phyloP scores from a whole-genome alignment of 2,329 filamentous ascomycete genomes.

The Allantophomopsis cytisporea region DNA sequence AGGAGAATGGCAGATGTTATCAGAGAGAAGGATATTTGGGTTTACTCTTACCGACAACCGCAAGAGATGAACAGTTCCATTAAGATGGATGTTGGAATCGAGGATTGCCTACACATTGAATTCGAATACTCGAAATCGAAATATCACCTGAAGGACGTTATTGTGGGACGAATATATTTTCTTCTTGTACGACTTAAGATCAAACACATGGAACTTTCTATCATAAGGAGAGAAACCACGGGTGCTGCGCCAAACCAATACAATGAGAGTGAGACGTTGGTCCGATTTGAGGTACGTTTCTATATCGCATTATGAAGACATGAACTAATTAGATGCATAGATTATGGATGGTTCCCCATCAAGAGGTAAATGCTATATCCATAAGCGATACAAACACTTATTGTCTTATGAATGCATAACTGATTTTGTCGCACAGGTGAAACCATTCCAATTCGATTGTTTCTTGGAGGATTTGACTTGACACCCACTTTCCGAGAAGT shows the following conservation, averaged over 20 bases:
- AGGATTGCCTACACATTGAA: slow-evolving; percentile 97
- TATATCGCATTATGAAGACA: slow-evolving; percentile 2
- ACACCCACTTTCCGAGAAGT: slow-evolving; percentile 98
- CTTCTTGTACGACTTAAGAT: slow-evolving; percentile 94
- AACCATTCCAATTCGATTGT: slow-evolving; percentile 92
- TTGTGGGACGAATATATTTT: slow-evolving; percentile 97
- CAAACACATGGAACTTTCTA: slow-evolving; percentile 98
- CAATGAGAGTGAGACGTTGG: slow-evolving; percentile 96
- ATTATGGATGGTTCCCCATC: slow-evolving; percentile 99
- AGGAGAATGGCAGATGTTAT: slow-evolving; percentile 96
- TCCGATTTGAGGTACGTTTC: slow-evolving; percentile 70
- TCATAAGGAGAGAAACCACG: slow-evolving; percentile 92
- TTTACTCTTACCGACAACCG: slow-evolving; percentile 95
- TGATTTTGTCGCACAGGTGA: slow-evolving; percentile 34
- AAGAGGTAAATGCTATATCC: slow-evolving; percentile 40
- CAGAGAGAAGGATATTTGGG: slow-evolving; percentile 98
- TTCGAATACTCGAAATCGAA: slow-evolving; percentile 99
- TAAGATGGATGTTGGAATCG: slow-evolving; percentile 99
- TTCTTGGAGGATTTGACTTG: slow-evolving; percentile 93
- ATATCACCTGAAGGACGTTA: slow-evolving; percentile 98
- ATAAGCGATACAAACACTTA: too few relatives aligned
- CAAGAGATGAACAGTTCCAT: slow-evolving; percentile 97
- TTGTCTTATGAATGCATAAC: too few relatives aligned
- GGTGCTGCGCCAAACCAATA: slow-evolving; percentile 96
- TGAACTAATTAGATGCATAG: slow-evolving; percentile 23